Evolutionary conservation across 108 stramenopile species (phyloP).

Genomic region (Nitzschia sp.): DNA sequence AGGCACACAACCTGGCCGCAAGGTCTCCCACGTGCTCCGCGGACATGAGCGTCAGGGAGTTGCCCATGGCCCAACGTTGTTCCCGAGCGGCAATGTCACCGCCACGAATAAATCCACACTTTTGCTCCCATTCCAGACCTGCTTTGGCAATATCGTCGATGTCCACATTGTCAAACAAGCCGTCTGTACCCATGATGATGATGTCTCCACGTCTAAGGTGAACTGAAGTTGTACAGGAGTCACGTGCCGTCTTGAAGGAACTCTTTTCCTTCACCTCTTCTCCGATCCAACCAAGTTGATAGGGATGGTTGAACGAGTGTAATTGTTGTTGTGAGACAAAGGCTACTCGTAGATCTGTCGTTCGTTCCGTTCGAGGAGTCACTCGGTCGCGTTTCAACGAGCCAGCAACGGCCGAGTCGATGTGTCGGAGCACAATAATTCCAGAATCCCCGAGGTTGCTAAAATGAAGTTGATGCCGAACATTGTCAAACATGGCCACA

Average conservation of each 20-base stretch:
- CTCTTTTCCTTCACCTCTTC: slow-evolving; percentile 64
- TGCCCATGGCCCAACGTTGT: slow-evolving; percentile 74
- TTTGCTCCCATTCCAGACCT: slow-evolving; percentile 88
- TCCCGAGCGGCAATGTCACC: slow-evolving; percentile 68
- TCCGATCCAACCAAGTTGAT: slow-evolving; percentile 93
- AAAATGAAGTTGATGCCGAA: slow-evolving; percentile 92
- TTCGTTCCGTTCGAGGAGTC: slow-evolving; percentile 72
- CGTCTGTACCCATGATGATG: slow-evolving; percentile 95
- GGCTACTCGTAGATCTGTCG: slow-evolving; percentile 86
- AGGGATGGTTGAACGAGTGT: slow-evolving; percentile 94
- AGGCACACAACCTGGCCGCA: slow-evolving; percentile 51
- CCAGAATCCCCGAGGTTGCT: slow-evolving; percentile 96
- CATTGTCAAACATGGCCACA: slow-evolving; percentile 87
- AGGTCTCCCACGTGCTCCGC: slow-evolving; percentile 45
- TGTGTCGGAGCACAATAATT: slow-evolving; percentile 92
- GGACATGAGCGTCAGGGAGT: slow-evolving; percentile 54
- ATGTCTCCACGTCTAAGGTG: slow-evolving; percentile 93
- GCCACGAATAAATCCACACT: slow-evolving; percentile 76
- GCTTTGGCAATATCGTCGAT: slow-evolving; percentile 88
- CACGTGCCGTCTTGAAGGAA: slow-evolving; percentile 83
- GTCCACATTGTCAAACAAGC: slow-evolving; percentile 97
- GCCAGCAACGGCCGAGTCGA: slow-evolving; percentile 92
- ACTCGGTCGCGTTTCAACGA: slow-evolving; percentile 76
- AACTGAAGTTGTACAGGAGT: slow-evolving; percentile 89
- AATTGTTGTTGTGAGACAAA: slow-evolving; percentile 96